These are phyloP conservation scores for Ceratocystis lukuohia DNA, from an alignment of 2,329 filamentous ascomycete species.

Conservation along the genomic window DNA sequence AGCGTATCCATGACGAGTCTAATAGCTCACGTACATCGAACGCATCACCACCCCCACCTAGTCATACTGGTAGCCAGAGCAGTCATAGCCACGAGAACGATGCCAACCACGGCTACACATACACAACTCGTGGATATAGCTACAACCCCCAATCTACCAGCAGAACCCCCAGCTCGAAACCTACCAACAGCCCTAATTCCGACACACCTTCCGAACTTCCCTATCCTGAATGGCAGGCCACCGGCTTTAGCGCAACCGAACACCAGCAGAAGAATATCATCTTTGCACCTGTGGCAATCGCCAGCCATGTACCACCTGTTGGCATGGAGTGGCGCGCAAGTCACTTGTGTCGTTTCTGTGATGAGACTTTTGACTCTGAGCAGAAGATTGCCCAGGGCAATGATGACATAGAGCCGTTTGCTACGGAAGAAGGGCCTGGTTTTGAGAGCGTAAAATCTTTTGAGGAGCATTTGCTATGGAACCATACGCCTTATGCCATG, in stretches of 20 bases:
- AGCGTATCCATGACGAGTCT: neutral
- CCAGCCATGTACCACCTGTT: slow-evolving; percentile 41
- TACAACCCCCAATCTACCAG: slow-evolving; percentile 7
- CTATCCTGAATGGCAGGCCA: slow-evolving; percentile 40
- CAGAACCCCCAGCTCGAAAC: neutral
- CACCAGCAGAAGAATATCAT: slow-evolving; percentile 38
- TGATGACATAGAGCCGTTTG: slow-evolving; percentile 39
- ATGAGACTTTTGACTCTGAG: slow-evolving; percentile 35
- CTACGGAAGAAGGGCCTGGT: slow-evolving; percentile 35
- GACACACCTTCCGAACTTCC: slow-evolving; percentile 20
- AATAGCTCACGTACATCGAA: slow-evolving; percentile 2
- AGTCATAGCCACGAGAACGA: neutral
- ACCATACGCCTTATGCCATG: slow-evolving; percentile 29
- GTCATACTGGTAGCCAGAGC: neutral
- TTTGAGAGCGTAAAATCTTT: slow-evolving; percentile 38
- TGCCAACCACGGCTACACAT: neutral
- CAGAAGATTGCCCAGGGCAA: slow-evolving; percentile 31
- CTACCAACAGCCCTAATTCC: slow-evolving; percentile 21
- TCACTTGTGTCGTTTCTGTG: slow-evolving; percentile 43
- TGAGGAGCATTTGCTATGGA: slow-evolving; percentile 44
- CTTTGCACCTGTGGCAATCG: slow-evolving; percentile 44
- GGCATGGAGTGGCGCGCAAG: slow-evolving; percentile 39
- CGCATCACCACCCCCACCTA: slow-evolving; percentile 18
- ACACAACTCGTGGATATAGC: neutral
- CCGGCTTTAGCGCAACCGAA: slow-evolving; percentile 30